Evolutionary conservation across 140 eudicot genomes (phyloP).

Genomic region (Anethum foeniculum): DNA sequence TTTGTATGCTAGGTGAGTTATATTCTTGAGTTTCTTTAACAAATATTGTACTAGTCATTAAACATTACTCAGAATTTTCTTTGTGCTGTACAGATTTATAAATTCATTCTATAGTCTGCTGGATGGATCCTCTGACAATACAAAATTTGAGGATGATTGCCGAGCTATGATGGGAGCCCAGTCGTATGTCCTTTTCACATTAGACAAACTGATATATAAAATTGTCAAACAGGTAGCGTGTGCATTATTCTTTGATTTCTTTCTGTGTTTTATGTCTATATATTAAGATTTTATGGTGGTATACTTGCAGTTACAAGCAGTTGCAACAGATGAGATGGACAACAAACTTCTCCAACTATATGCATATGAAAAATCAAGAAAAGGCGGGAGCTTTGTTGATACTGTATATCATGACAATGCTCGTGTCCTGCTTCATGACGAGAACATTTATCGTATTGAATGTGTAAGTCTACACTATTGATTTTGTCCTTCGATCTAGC

Average conservation of each 20-base stretch:
- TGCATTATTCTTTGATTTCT: background rate
- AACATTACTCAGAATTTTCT: background rate
- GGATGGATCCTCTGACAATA: constrained; percentile 80
- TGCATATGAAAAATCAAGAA: constrained; percentile 71
- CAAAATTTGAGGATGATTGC: constrained; percentile 95
- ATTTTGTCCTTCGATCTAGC: background rate
- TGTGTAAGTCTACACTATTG: constrained; percentile 40
- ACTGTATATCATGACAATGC: constrained; percentile 70
- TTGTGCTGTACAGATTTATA: constrained; percentile 48
- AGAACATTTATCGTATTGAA: constrained; percentile 64
- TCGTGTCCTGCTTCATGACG: constrained; percentile 61
- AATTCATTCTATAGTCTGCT: constrained; percentile 66
- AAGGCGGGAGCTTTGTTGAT: constrained; percentile 47
- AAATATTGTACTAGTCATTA: background rate
- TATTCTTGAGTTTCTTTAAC: background rate
- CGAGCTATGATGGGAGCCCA: constrained; percentile 85
- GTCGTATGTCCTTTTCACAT: constrained; percentile 83
- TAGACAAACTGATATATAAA: constrained; percentile 85
- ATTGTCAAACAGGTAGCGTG: constrained; percentile 67
- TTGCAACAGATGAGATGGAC: constrained; percentile 65
- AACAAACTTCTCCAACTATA: constrained; percentile 74
- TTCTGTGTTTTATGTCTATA: background rate
- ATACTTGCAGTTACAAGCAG: constrained; percentile 56
- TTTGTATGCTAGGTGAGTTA: constrained; percentile 37
- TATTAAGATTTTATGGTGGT: background rate